phyloP scores from a whole-genome alignment of 2,329 filamentous ascomycete species.

The Diaporthe ilicicola region DNA sequence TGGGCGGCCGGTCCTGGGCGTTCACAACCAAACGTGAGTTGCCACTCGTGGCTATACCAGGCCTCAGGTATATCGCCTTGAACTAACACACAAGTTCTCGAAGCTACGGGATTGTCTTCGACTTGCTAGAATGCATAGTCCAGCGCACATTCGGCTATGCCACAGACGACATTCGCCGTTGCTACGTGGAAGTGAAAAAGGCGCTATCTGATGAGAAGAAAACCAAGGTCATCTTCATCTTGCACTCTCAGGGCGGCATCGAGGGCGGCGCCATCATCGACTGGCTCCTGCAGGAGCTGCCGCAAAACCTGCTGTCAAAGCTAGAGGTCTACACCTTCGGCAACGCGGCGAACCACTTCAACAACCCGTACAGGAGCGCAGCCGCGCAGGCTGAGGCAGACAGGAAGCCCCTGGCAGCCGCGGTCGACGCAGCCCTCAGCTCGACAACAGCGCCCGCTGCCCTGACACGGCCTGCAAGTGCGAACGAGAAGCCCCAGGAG shows the following conservation, averaged over 20 bases:
- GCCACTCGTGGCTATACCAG: background rate
- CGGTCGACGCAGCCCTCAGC: constrained; percentile 42
- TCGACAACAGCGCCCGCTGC: background rate
- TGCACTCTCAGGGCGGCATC: constrained; percentile 82
- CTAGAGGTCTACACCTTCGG: constrained; percentile 83
- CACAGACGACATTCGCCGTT: constrained; percentile 71
- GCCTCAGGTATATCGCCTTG: background rate
- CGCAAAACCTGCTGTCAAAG: constrained; percentile 70
- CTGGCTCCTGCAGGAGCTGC: constrained; percentile 77
- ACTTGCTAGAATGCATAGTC: constrained; percentile 78
- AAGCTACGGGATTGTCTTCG: constrained; percentile 74
- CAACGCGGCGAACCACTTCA: constrained; percentile 82
- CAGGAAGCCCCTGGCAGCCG: constrained; percentile 44
- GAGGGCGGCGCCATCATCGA: constrained; percentile 77
- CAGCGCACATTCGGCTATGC: constrained; percentile 79
- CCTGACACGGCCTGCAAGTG: too few species aligned
- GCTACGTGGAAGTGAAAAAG: constrained; percentile 69
- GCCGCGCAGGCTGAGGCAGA: constrained; percentile 51
- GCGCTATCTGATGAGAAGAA: constrained; percentile 69
- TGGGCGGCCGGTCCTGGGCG: constrained; percentile 72
- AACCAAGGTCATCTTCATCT: constrained; percentile 75
- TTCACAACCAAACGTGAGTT: constrained; percentile 74
- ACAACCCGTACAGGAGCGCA: constrained; percentile 71
- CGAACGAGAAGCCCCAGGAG: background rate
- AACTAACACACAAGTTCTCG: constrained; percentile 34